These are phyloP conservation scores for Porcisia hertigi DNA, from an alignment of 208 protist species.

Conservation along the genomic window DNA sequence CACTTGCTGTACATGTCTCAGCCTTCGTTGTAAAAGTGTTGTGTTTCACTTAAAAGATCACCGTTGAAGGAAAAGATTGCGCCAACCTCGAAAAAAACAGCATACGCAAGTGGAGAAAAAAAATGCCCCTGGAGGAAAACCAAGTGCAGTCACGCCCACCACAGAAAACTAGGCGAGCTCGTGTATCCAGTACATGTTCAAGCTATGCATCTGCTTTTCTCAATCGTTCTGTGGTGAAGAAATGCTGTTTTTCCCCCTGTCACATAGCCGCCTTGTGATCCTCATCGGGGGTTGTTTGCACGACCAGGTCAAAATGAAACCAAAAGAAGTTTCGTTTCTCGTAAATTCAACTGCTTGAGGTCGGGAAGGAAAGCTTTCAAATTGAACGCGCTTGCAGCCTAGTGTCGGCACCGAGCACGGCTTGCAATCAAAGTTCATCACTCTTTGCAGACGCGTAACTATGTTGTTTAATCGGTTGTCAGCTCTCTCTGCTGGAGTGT, in stretches of 20 bases:
- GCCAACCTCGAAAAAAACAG: background rate
- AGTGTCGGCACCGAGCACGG: background rate
- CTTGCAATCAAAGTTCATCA: background rate
- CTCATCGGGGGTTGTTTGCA: background rate
- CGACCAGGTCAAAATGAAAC: background rate
- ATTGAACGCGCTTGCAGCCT: background rate
- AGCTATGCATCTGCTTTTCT: background rate
- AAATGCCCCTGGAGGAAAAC: background rate
- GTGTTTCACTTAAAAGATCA: background rate
- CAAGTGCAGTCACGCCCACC: background rate
- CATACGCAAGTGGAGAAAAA: background rate
- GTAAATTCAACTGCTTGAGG: too few species aligned
- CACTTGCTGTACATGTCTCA: too few species aligned
- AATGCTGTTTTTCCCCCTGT: background rate
- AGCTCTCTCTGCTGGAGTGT: background rate
- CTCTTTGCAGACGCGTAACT: background rate
- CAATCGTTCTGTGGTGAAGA: background rate
- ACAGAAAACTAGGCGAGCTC: background rate
- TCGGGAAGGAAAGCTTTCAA: background rate
- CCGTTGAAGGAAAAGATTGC: too few species aligned
- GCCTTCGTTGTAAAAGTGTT: too few species aligned
- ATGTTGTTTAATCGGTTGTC: background rate
- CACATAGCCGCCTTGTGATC: background rate
- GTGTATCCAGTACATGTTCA: background rate
- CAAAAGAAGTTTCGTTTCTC: background rate